phyloP scores from a whole-genome alignment of 257 asterid species.

The Haberlea rhodopensis region DNA sequence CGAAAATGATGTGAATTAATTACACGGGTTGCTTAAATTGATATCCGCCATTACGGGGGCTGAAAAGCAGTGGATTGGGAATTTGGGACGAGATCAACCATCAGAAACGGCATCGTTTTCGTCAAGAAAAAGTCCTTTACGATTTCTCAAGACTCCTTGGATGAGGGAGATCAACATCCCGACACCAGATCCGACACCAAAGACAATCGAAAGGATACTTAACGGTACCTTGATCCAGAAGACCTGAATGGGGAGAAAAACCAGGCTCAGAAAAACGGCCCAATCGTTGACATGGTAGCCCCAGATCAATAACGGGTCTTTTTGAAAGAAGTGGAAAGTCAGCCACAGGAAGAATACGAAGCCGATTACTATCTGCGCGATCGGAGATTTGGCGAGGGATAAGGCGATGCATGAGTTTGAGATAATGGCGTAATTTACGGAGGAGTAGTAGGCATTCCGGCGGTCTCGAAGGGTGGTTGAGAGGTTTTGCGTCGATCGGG shows the following conservation, averaged over 20 bases:
- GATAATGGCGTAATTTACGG: constrained; percentile 53
- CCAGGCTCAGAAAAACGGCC: constrained; percentile 43
- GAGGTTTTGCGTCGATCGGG: constrained; percentile 65
- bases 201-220: constrained; percentile 48
- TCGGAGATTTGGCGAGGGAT: constrained; percentile 56
- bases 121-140: constrained; percentile 68
- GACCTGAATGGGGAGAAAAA: constrained; percentile 29
- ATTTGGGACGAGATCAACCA: constrained; percentile 51
- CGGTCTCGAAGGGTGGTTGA: constrained; percentile 46
- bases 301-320: constrained; percentile 62
- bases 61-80: constrained; percentile 21
- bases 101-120: constrained; percentile 56
- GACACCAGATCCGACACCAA: too few species aligned
- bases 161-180: constrained; percentile 40
- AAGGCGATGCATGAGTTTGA: constrained; percentile 45
- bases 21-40: constrained; percentile 35
- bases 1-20: constrained; percentile 20
- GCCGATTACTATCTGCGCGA: constrained; percentile 37
- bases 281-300: constrained; percentile 55
- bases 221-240: constrained; percentile 52
- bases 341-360: constrained; percentile 58
- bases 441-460: constrained; percentile 53
- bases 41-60: constrained; percentile 30
- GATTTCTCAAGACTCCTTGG: constrained; percentile 62
- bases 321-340: constrained; percentile 58